phyloP scores from a whole-genome alignment of 2,329 filamentous ascomycete species.

The Celoporthe dispersa region DNA sequence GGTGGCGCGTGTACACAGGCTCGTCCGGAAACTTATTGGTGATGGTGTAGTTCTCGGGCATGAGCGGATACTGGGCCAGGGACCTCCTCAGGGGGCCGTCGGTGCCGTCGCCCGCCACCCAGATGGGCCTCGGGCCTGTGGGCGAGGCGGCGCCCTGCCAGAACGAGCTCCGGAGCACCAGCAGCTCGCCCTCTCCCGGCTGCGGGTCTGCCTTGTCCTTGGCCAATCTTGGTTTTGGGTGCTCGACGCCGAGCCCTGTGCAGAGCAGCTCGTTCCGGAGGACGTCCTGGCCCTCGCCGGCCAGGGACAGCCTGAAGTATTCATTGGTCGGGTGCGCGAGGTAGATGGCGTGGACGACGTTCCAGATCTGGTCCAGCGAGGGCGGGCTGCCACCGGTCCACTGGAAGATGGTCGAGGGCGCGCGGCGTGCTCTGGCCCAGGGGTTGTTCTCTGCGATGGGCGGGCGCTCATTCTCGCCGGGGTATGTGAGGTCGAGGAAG shows the following conservation, averaged over 20 bases:
- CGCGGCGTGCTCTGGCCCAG: conserved; percentile 50
- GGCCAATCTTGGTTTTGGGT: conserved; percentile 43
- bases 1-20: conserved; percentile 55
- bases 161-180: conserved; percentile 51
- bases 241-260: conserved; percentile 28
- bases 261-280: conserved; percentile 35
- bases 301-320: conserved; percentile 47
- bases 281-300: conserved; percentile 41
- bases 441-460: conserved; percentile 38
- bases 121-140: conserved; percentile 45
- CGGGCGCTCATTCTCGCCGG: conserved; percentile 34
- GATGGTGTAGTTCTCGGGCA: conserved; percentile 48
- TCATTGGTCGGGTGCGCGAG: conserved; percentile 48
- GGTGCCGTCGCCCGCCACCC: conserved; percentile 41
- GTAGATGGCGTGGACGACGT: conserved; percentile 50
- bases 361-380: conserved; percentile 50
- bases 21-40: conserved; percentile 52
- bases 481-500: conserved; percentile 42
- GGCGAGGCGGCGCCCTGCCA: conserved; percentile 33
- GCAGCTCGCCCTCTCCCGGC: conserved; percentile 40
- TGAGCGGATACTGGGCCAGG: conserved; percentile 42
- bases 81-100: conserved; percentile 38
- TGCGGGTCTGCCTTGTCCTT: conserved; percentile 29
- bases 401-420: conserved; percentile 45
- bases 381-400: conserved; percentile 45